Conservation (phyloP, 352 stramenopile genomes). For the Nothophytophthora sp. region DNA sequence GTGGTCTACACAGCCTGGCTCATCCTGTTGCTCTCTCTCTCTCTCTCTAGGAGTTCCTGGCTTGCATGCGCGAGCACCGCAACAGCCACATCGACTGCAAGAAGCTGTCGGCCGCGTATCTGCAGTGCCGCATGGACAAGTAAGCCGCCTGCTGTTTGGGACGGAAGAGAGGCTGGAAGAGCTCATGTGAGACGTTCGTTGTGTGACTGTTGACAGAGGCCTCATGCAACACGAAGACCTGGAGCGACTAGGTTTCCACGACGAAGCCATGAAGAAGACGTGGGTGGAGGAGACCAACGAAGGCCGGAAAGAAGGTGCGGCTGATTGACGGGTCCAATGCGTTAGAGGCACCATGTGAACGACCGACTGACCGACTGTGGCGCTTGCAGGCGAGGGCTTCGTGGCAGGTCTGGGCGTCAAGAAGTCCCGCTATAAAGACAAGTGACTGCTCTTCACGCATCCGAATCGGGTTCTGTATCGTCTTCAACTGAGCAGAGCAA, state of each 20-base stretch:
- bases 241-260: constrained; percentile 80
- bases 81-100: constrained; percentile 91
- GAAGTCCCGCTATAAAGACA: constrained; percentile 62
- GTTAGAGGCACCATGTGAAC: neutral
- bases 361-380: neutral
- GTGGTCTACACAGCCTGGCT: neutral
- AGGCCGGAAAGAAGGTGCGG: constrained; percentile 70
- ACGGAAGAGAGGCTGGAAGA: too few species aligned
- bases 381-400: constrained; percentile 64
- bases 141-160: constrained; percentile 44
- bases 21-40: neutral
- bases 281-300: constrained; percentile 51
- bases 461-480: neutral
- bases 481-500: constrained; percentile 1
- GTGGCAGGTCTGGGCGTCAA: constrained; percentile 83
- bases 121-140: constrained; percentile 91
- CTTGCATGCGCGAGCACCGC: constrained; percentile 79
- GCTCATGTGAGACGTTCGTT: constrained; percentile 2
- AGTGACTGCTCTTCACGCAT: constrained; percentile 2
- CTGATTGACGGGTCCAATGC: neutral
- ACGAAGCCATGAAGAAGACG: constrained; percentile 77
- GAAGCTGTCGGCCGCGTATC: constrained; percentile 83
- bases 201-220: constrained; percentile 33
- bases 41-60: constrained; percentile 63
- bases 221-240: constrained; percentile 88